Percentiles rank a stretch among this genome's conserved stretches.
phyloP scores from a whole-genome alignment of 768 basidiomycete genomes.

The Strobilomyces echinocephalus region DNA sequence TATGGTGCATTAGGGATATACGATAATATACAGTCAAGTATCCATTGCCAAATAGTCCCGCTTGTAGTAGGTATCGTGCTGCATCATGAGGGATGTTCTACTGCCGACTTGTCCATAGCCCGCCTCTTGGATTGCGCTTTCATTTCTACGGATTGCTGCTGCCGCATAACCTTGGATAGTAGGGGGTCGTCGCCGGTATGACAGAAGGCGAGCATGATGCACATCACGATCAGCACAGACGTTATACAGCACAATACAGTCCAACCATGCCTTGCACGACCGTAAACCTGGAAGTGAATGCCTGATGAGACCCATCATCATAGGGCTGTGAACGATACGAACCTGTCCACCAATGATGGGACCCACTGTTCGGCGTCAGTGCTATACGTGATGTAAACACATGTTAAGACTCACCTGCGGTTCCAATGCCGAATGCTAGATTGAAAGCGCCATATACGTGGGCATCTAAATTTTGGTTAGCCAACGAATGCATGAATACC shows the following conservation, averaged over 20 bases:
- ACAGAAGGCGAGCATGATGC: slow-evolving; percentile 38
- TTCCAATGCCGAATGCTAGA: slow-evolving; percentile 62
- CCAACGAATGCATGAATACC: background rate
- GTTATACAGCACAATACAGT: slow-evolving; percentile 49
- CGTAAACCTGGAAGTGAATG: slow-evolving; percentile 47
- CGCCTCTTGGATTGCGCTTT: slow-evolving; percentile 5
- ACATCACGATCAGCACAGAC: slow-evolving; percentile 37
- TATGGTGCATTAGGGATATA: slow-evolving; percentile 8
- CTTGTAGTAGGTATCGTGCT: slow-evolving; percentile 1
- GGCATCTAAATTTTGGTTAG: slow-evolving; percentile 43
- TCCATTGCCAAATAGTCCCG: slow-evolving; percentile 10
- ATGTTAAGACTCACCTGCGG: slow-evolving; percentile 41
- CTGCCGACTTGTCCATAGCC: background rate
- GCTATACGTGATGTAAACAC: background rate
- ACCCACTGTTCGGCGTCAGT: slow-evolving; percentile 44
- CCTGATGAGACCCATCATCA: background rate
- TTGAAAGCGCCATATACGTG: slow-evolving; percentile 76
- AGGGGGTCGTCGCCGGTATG: slow-evolving; percentile 50
- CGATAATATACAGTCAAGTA: slow-evolving; percentile 11
- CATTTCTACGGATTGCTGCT: slow-evolving; percentile 11
- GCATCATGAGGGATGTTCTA: slow-evolving; percentile 1
- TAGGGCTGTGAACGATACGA: slow-evolving; percentile 7
- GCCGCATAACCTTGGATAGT: slow-evolving; percentile 24
- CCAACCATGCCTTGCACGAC: slow-evolving; percentile 55
- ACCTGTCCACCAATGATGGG: slow-evolving; percentile 69